Conservation (phyloP, 768 basidiomycete species). For the Tylopilus balloui region DNA sequence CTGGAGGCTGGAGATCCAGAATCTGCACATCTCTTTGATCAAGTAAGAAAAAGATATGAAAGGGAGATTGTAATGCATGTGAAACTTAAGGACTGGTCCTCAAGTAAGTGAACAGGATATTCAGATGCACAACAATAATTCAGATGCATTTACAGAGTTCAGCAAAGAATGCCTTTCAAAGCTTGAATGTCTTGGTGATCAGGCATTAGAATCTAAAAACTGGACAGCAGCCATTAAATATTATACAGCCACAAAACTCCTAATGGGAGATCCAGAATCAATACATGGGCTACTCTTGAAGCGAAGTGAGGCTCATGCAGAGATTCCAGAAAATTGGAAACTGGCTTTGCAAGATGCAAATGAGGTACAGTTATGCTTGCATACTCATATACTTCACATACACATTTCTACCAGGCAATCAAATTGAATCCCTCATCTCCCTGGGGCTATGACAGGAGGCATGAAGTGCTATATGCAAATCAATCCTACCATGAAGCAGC, state of each 20-base stretch:
- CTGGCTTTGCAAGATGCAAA: conserved; percentile 13
- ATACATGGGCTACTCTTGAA: conserved; percentile 9
- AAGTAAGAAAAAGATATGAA: conserved; percentile 6
- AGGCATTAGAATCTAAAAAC: neutral
- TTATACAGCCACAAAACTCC: conserved; percentile 11
- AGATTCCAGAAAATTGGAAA: neutral
- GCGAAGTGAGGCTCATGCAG: conserved; percentile 9
- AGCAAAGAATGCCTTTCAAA: conserved; percentile 3
- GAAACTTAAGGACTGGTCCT: conserved; percentile 14
- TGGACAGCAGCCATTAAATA: conserved; percentile 12
- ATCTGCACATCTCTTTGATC: conserved; percentile 7
- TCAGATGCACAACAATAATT: too few species aligned
- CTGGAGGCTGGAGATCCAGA: neutral
- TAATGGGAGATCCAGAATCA: conserved; percentile 1
- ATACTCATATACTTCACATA: neutral
- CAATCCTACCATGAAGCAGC: conserved; percentile 13
- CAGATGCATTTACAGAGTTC: neutral
- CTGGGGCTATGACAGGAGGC: conserved; percentile 16
- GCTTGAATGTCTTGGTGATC: conserved; percentile 9
- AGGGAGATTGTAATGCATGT: conserved; percentile 12
- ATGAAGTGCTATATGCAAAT: conserved; percentile 2
- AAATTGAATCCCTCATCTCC: conserved; percentile 9
- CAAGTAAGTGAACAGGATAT: neutral
- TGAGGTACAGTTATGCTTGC: conserved; percentile 1
- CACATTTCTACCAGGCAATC: conserved; percentile 10